A percentile compares a stretch with the other conserved stretches of the same genome.
These are phyloP conservation scores for Ilyonectria sp. DNA, from an alignment of 2,329 filamentous ascomycete species.

Conservation along the genomic window DNA sequence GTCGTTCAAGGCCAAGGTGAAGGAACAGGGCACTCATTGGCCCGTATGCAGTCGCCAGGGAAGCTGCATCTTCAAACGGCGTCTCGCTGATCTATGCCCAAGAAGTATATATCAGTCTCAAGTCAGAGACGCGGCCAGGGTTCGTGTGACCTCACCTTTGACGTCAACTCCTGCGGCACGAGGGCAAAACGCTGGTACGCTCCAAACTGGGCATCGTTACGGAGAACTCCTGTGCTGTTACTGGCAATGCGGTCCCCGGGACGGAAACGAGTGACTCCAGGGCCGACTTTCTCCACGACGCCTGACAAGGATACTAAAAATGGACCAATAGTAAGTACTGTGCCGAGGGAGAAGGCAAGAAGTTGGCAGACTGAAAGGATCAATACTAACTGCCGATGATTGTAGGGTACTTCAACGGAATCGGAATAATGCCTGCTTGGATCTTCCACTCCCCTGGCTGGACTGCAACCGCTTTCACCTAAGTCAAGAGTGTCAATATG, in stretches of 20 bases:
- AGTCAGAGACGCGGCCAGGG: background rate
- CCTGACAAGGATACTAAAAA: background rate
- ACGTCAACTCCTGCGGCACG: background rate
- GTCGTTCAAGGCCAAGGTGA: background rate
- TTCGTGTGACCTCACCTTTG: background rate
- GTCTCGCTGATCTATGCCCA: background rate
- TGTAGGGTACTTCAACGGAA: background rate
- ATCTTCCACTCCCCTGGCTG: constrained; percentile 1
- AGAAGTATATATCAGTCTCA: background rate
- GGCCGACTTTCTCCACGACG: background rate
- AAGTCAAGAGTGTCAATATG: too few relatives aligned
- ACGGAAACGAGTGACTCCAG: background rate
- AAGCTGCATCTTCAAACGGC: background rate
- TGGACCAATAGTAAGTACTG: too few relatives aligned
- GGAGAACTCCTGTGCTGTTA: background rate
- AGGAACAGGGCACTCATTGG: background rate
- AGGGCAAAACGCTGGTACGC: background rate
- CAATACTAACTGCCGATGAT: background rate
- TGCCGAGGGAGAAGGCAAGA: too few relatives aligned
- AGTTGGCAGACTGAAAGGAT: background rate
- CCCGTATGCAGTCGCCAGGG: background rate
- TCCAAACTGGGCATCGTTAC: background rate
- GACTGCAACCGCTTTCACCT: background rate
- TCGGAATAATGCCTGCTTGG: background rate
- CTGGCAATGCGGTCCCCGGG: background rate